Evolutionary conservation across 2,329 filamentous ascomycete genomes (phyloP), one percentile per base, ranked within the genome.

Genomic region (Colletotrichum sp.): DNA sequence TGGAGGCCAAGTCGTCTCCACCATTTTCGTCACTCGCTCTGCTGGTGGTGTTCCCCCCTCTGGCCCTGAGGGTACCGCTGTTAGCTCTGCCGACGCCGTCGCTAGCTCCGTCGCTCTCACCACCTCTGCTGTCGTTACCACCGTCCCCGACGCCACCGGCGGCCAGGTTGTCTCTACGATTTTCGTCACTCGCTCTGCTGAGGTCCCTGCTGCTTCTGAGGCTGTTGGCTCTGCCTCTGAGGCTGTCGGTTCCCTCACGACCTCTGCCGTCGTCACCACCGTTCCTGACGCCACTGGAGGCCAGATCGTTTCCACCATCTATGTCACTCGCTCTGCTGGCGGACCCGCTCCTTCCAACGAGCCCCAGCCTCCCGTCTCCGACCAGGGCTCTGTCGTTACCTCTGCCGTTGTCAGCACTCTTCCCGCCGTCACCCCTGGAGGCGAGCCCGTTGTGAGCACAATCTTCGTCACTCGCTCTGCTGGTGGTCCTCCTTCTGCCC

Each of bases 241-340:
- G 26, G 57, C 57, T 15, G 68, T 70, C 15, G 57, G 57, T 15
- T 70, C 68, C 16, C 21, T 52, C 55, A 62, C 55, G n/a, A 69
- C 67, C 26, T 70, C 68, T n/a, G 68, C 68, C 6, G 55, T 76
- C 8, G 63, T 64, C 15, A 72, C 73, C 16, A 76, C 73, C 9
- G 26, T 76, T 4, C 49, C 68, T 30, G 71, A 55, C 8, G 24
- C n/a, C 18, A 52, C 52, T 13, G 24, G 59, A 12, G 69, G 52
- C n/a, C 24, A 60, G 9, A 34, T 75, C 34, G 72, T 72, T 9
- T 76, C 73, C 12, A 71, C 71, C 28, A 76, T 76, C 69, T 72
- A 65, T 28, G 26, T 76, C 69, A 76, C 73, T 30, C n/a, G 34
- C 26, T 39, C 68, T 32, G 68, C 68, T 18, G 68, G 26, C 13